Base-by-base conservation (phyloP, 768 basidiomycete species). In the Naganishia vaughanmartiniae region DNA sequence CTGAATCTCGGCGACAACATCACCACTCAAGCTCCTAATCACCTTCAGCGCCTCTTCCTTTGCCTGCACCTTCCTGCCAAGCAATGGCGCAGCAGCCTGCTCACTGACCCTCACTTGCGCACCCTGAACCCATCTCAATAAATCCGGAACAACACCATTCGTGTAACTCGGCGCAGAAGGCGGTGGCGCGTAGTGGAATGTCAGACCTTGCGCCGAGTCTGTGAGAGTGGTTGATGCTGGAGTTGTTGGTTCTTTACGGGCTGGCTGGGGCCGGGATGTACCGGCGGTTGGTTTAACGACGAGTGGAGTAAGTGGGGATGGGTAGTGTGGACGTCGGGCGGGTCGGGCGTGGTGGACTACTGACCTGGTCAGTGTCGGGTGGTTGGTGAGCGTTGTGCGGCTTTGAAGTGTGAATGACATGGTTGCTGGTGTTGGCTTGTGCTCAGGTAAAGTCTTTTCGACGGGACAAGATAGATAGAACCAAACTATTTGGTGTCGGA, bases 301-400 rank as follows among this genome's bases (percentile, higher is more conserved):
- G 70, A 77, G 76, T 17, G 74, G 77, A 5, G 70, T 67, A 28
- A 76, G 76, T 21, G 77, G 79, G 5, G 77, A 75, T 0, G 69
- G 67, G 26, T 77, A 69, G 19, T 69, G 48, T 0, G 77, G 79
- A 12, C 72, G 42, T 58, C 79, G 70, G 7, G 79, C 57, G 28
- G 79, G 77, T 67, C 79, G 72, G 31, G 79, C 79, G 45, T 76
- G 74, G 67, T 80, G 79, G 1, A 80, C 26, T 21, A 80, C 76
- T 19, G 74, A 72, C 30, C 79, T 73, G 34, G 48, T 60, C 56
- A 65, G 55, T n/a, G 10, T 21, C 21, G 24, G 54, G 55, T 58
- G 24, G 60, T 65, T n/a, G 75, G 73, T 19, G 67, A 66, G 46
- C 33, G 66, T 26, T 11, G 26, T 21, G 34, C 28, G 46, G 17